Conservation (phyloP, 2,329 filamentous ascomycete genomes). For the Penicillium sp. region DNA sequence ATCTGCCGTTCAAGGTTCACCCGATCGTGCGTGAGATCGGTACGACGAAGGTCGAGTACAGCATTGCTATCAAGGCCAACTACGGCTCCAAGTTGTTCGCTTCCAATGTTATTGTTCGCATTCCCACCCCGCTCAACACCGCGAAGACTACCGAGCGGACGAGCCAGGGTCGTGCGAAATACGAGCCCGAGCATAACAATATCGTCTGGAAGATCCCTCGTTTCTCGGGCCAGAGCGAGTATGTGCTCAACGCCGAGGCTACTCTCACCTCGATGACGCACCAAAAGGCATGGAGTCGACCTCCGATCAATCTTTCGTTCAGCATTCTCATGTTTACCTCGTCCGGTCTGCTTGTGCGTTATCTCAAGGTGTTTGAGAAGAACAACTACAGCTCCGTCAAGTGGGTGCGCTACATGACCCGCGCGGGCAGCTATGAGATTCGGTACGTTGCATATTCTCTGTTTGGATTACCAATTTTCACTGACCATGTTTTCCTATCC, state of each 20-base stretch:
- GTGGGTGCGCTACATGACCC: slow-evolving; percentile 99
- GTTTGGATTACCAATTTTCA: not conserved
- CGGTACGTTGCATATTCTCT: slow-evolving; percentile 53
- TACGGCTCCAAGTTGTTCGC: slow-evolving; percentile 95
- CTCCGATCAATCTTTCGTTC: slow-evolving; percentile 88
- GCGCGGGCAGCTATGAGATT: slow-evolving; percentile 96
- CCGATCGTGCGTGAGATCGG: slow-evolving; percentile 97
- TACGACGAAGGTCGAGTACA: slow-evolving; percentile 97
- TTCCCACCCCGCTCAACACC: slow-evolving; percentile 94
- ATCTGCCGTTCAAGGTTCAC: slow-evolving; percentile 97
- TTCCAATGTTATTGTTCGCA: slow-evolving; percentile 90
- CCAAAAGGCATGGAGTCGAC: slow-evolving; percentile 93
- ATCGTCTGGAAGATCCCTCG: slow-evolving; percentile 98
- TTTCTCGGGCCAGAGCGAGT: slow-evolving; percentile 98
- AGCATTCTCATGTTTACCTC: slow-evolving; percentile 98
- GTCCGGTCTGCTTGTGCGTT: slow-evolving; percentile 84
- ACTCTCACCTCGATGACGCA: slow-evolving; percentile 95
- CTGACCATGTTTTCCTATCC: not conserved
- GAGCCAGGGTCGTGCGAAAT: slow-evolving; percentile 95
- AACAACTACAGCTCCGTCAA: slow-evolving; percentile 98
- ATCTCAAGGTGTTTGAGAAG: slow-evolving; percentile 99
- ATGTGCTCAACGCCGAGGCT: slow-evolving; percentile 89
- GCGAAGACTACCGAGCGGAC: slow-evolving; percentile 90
- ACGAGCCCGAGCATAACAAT: slow-evolving; percentile 95
- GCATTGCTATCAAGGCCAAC: slow-evolving; percentile 94